Evolutionary conservation across 1,139 yeast species (phyloP), one percentile per base, ranked within the genome.

Genomic region (Suhomyces panamericanus): DNA sequence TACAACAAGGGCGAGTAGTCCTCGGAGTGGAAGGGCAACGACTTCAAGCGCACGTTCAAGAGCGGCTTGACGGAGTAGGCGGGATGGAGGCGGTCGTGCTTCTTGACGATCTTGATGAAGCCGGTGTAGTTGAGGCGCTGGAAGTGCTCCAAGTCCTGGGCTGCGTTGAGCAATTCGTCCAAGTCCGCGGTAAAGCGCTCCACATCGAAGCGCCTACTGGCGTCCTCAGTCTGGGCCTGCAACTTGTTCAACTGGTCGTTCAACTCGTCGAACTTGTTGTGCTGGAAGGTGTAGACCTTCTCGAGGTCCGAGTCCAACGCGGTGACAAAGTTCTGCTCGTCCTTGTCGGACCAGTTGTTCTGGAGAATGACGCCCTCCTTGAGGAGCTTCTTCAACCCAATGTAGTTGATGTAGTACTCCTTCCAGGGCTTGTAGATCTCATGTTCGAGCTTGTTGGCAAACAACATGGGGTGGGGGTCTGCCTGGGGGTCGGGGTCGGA

Each of bases 101-200:
- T 93, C 72, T 93, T 91, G 54, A 91, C 97, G 56, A 93, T 88
- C 64, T 93, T 93, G 59, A 84, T 79, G 67, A 93, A 93, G 3
- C 98, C 99, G 17, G 99, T 91, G 69, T 85, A 93, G 66, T 93
- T 93, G 56, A 91, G 69, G 59, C 99, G 78, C 42, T 95, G 86
- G 68, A 93, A 93, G 59, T 82, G 88, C 62, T 91, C 97, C 59
- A 93, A 75, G 60, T 89, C 93, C 55, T 87, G 89, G 12, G 98
- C 89, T 54, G 80, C 75, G 16, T 82, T 78, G 49, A 93, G 74
- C 39, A 85, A 70, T 49, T 81, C 83, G 59, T 93, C 99, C 58
- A 93, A 75, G 48, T 80, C 78, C 31, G 69, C 66, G 54, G 85
- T 87, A 58, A 87, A 84, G 27, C 64, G 53, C 42, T 67, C 70